Base-by-base conservation (phyloP, 345 rosid species). In the Noccaea caerulescens region DNA sequence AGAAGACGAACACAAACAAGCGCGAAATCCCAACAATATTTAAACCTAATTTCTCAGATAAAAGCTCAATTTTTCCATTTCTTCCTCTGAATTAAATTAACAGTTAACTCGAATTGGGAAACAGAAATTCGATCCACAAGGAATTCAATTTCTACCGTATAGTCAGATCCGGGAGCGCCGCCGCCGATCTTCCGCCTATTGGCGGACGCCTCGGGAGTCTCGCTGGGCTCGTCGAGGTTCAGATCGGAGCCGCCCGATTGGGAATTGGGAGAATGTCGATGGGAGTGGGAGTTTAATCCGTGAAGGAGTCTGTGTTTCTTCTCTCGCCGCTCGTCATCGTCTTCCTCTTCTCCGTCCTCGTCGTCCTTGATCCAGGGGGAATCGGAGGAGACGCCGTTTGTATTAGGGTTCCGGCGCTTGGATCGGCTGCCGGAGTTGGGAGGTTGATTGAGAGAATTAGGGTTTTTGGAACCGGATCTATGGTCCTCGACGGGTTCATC, bases 241-340 rank as follows among this genome's bases (percentile, higher is more conserved):
- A 79, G 80, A 80, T 80, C 81, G 49, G 86, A 81, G 61, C 77
- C 81, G 49, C 16, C 37, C 1, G 68, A 81, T 42, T 63, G 76
- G 30, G 82, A 77, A 78, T 80, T 76, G 30, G 64, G 80, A 63
- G 69, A 77, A 68, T 73, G 80, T 50, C 66, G 80, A 57, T 41
- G 73, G 9, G 73, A 68, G 37, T 81, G 76, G 36, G 80, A 79
- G 79, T 88, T 83, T 71, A 92, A 73, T 36, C 96, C 94, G 51
- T 72, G 89, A 56, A 91, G 78, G 39, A 81, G 86, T 76, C 76
- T 80, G 64, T 77, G 97, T 80, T 91, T 89, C 88, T 89, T 93
- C 82, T 84, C 73, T 0, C 72, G 67, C 4, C 96, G 84, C 75
- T 91, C 95, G 14, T 91, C 97, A 9, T 83, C 96, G 13, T 93